Percentiles rank a stretch among this genome's conserved stretches.
These are phyloP conservation scores for Tuber microsphaerosporum DNA, from an alignment of 495 filamentous ascomycete genomes.

Conservation along the genomic window DNA sequence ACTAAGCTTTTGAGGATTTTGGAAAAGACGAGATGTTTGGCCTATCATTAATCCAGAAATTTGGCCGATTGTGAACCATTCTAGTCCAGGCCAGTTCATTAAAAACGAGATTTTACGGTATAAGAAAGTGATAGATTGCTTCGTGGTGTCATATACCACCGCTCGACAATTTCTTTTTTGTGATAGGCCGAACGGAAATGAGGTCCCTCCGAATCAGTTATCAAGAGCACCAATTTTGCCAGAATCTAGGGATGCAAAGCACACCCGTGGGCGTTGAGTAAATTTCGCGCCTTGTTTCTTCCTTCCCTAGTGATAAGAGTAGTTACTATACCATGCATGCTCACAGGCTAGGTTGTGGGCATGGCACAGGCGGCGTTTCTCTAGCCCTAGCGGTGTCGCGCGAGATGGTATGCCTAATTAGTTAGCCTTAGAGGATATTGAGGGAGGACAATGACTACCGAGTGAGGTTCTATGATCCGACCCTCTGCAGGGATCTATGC, in stretches of 20 bases:
- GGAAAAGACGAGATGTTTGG: too few relatives aligned
- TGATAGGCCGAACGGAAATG: neutral
- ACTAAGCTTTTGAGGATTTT: too few relatives aligned
- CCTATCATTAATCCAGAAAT: too few relatives aligned
- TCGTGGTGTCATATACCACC: neutral
- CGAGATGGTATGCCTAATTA: neutral
- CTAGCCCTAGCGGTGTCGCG: neutral
- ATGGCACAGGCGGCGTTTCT: neutral
- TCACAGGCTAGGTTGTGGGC: neutral
- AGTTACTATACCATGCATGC: neutral
- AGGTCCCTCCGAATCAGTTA: neutral
- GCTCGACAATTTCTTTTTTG: neutral
- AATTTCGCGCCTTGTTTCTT: neutral
- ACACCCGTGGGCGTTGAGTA: neutral
- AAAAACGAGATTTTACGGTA: too few relatives aligned
- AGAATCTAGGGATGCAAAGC: neutral
- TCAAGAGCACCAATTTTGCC: neutral
- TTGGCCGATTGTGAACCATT: too few relatives aligned
- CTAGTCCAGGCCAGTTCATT: too few relatives aligned
- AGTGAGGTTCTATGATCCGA: neutral
- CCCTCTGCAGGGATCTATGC: neutral
- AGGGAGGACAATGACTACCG: neutral
- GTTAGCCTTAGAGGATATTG: neutral
- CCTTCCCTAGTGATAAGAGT: neutral
- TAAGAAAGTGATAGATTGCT: neutral